Base-by-base conservation (phyloP, 352 stramenopile genomes). In the Phytophthora colocasiae region DNA sequence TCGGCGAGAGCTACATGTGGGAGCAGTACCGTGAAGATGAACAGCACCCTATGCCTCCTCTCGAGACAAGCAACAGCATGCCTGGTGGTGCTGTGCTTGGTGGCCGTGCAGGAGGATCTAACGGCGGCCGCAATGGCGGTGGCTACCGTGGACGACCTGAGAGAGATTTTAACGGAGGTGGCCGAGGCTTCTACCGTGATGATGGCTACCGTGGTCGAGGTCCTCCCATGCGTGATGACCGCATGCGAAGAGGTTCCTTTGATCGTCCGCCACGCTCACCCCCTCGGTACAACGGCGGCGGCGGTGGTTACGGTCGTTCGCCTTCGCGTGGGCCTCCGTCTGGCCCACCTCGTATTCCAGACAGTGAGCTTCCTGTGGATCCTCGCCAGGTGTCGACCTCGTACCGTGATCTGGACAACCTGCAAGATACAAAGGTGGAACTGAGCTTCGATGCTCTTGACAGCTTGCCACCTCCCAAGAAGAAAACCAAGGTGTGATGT, bases 1-100 rank as follows among this genome's bases (percentile, higher is more conserved):
- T 92, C 3, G 87, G 85, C 11, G 87, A 95, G 57, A 93, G 76
- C 53, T 95, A 92, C 71, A 95, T 95, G 87, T 94, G 85, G 85
- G 85, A 94, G 56, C 79, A 91, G 58, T 95, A 95, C 71, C 85
- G 85, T 36, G 82, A 93, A 63, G 87, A 95, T 46, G 58, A 85
- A 38, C 87, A 93, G 52, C 85, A 80, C n/a, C 87, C 87, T 14
- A 69, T 95, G 54, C 82, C 86, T 24, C 81, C 85, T 2, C 73
- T 93, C 27, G 85, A 93, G 44, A 92, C 79, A 34, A 91, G 68
- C 32, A 92, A 90, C 60, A 92, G 67, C 38, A 52, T 63, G 38
- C 58, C 84, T 32, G 71, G 70, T 36, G 89, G 80, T 53, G 76
- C 84, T 1, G 75, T 85, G 44, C 73, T 92, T 10, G 82, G 83